Percentiles rank a stretch among this genome's conserved stretches.
phyloP scores from a whole-genome alignment of 2,329 filamentous ascomycete species.

The Elsinoe fawcettii region DNA sequence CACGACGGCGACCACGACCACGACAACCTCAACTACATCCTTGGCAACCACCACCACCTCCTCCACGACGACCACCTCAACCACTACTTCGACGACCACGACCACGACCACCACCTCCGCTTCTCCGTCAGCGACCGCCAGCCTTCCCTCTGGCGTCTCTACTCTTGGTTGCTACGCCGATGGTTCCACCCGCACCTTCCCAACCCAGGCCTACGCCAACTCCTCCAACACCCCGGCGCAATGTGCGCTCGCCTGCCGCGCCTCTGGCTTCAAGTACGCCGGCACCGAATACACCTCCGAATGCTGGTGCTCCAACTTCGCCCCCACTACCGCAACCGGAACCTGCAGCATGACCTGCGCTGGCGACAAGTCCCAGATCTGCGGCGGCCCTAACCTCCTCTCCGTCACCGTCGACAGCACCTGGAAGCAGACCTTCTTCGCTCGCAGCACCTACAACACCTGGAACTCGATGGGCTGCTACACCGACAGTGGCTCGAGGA shows the following conservation, averaged over 20 bases:
- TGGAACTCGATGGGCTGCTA: constrained; percentile 26
- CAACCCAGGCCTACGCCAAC: constrained; percentile 19
- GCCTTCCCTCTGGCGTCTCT: constrained; percentile 18
- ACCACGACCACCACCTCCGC: constrained; percentile 15
- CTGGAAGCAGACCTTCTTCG: constrained; percentile 24
- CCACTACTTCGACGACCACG: constrained; percentile 13
- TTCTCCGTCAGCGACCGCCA: constrained; percentile 14
- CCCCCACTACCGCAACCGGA: neutral
- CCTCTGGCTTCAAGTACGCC: constrained; percentile 22
- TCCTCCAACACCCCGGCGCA: constrained; percentile 21
- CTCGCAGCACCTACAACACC: constrained; percentile 18
- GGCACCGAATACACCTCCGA: constrained; percentile 31
- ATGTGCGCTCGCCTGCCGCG: constrained; percentile 24
- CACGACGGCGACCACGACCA: constrained; percentile 12
- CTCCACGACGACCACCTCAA: neutral
- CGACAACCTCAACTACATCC: constrained; percentile 15
- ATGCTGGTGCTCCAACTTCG: constrained; percentile 20
- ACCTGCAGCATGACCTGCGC: constrained; percentile 25
- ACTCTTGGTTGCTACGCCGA: constrained; percentile 28
- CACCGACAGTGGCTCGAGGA: constrained; percentile 21
- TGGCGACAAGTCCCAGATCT: constrained; percentile 26
- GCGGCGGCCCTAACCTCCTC: constrained; percentile 25
- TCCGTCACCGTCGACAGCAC: constrained; percentile 22
- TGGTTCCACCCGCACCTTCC: constrained; percentile 21
- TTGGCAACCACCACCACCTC: constrained; percentile 13